Evolutionary conservation across 2,329 filamentous ascomycete genomes (phyloP).

Genomic region (Thelonectria olida): DNA sequence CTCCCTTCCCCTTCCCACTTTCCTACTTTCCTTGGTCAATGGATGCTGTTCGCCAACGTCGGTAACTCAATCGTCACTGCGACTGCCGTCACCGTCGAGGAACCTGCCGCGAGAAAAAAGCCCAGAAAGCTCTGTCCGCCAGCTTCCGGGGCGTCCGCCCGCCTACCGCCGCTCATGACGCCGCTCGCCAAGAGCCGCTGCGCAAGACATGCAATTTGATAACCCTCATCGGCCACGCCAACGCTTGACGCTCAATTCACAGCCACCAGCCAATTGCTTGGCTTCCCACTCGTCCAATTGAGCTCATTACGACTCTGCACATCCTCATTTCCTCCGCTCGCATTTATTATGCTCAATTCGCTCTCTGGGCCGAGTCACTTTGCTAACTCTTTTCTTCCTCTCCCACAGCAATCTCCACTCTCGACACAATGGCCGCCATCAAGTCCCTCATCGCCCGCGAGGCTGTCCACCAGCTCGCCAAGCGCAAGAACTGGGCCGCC

Average conservation of each 20-base stretch:
- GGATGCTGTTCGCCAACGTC: background rate
- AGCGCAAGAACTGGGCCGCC: constrained; percentile 53
- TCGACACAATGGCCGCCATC: constrained; percentile 54
- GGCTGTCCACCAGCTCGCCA: constrained; percentile 49
- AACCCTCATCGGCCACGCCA: background rate
- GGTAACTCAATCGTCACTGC: background rate
- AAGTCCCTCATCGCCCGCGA: constrained; percentile 48
- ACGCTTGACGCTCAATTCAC: constrained; percentile 11
- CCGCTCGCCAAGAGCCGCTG: constrained; percentile 20
- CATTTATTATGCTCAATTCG: constrained; percentile 4
- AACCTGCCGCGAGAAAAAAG: background rate
- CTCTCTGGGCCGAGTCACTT: background rate
- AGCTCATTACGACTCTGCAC: constrained; percentile 5
- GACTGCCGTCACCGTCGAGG: constrained; percentile 6
- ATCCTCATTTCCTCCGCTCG: background rate
- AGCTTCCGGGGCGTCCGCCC: background rate
- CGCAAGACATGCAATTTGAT: background rate
- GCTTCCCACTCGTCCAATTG: constrained; percentile 16
- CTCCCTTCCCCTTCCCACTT: constrained; percentile 4
- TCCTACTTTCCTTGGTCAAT: background rate
- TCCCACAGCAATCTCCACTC: constrained; percentile 38
- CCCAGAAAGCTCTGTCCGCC: background rate
- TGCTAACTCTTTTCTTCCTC: constrained; percentile 17
- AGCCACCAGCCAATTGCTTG: constrained; percentile 21
- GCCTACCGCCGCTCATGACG: constrained; percentile 19